Conservation (phyloP, 1,284 basidiomycete species). For the Bjerkandera adusta region DNA sequence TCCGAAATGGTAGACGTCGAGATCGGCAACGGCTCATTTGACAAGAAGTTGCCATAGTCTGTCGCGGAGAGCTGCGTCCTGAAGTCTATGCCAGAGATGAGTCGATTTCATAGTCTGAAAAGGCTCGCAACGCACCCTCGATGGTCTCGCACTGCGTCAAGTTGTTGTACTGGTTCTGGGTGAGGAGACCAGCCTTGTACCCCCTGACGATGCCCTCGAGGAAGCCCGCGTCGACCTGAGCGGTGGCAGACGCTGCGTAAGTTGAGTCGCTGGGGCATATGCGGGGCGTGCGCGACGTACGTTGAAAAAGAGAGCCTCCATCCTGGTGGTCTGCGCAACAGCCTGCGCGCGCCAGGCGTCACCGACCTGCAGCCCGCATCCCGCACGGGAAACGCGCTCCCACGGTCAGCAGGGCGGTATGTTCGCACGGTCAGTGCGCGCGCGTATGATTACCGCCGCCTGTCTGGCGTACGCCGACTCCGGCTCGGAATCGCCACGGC, state of each 20-base stretch:
- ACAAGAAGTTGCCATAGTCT: conserved; percentile 98
- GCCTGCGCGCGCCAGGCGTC: conserved; percentile 7
- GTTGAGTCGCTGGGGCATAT: conserved; percentile 20
- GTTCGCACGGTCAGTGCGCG: conserved; percentile 7
- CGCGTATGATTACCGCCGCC: conserved; percentile 7
- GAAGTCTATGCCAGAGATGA: conserved; percentile 59
- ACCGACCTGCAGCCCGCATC: background rate
- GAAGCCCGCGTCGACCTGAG: conserved; percentile 78
- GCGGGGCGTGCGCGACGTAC: conserved; percentile 42
- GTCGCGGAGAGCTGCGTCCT: conserved; percentile 92
- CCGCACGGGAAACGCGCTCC: too few relatives aligned
- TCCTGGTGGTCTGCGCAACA: conserved; percentile 29
- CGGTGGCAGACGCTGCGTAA: conserved; percentile 22
- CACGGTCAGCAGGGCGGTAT: background rate
- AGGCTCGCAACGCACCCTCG: conserved; percentile 65
- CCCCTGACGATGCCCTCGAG: conserved; percentile 94
- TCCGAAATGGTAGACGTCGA: conserved; percentile 95
- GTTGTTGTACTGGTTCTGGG: conserved; percentile 88
- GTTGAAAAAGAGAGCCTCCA: conserved; percentile 90
- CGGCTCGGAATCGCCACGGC: conserved; percentile 6
- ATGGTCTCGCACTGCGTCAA: conserved; percentile 97
- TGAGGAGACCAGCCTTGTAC: conserved; percentile 91
- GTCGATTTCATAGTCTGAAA: conserved; percentile 6
- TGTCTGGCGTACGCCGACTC: background rate
- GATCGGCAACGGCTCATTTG: conserved; percentile 95